Percentiles rank a stretch among this genome's conserved stretches.
Conservation (phyloP, 257 asterid species). For the Ilex asprella region DNA sequence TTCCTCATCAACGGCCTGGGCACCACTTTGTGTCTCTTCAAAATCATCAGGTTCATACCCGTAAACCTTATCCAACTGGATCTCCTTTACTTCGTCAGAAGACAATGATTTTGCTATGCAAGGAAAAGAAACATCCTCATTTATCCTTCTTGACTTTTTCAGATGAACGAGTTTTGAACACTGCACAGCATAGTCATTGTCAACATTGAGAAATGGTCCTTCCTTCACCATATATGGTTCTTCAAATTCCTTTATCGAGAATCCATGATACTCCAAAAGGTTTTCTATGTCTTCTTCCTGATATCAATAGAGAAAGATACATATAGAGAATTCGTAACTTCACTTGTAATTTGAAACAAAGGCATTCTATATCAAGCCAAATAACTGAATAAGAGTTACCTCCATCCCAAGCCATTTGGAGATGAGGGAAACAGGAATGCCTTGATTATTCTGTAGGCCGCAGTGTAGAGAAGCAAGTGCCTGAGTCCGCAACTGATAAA, state of each 20-base stretch:
- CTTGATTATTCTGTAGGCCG: constrained; percentile 93
- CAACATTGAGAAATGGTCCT: constrained; percentile 56
- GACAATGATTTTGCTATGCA: constrained; percentile 28
- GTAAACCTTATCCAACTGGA: constrained; percentile 24
- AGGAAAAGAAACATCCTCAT: constrained; percentile 53
- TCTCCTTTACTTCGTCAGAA: constrained; percentile 22
- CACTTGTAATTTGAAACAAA: constrained; percentile 11
- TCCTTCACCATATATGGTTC: constrained; percentile 98
- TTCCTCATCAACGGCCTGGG: constrained; percentile 44
- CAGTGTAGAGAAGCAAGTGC: constrained; percentile 90
- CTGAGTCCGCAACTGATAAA: constrained; percentile 74
- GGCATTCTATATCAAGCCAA: constrained; percentile 12
- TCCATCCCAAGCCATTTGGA: constrained; percentile 95
- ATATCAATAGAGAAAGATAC: constrained; percentile 15
- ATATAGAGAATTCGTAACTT: constrained; percentile 8
- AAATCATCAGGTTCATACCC: constrained; percentile 20
- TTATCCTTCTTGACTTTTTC: constrained; percentile 62
- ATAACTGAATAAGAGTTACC: constrained; percentile 33
- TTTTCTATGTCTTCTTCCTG: constrained; percentile 84
- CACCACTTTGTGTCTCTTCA: constrained; percentile 27
- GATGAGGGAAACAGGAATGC: constrained; percentile 73
- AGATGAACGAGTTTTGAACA: constrained; percentile 70
- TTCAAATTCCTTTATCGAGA: constrained; percentile 74
- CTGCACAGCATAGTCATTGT: constrained; percentile 78
- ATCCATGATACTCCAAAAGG: constrained; percentile 77